These are phyloP conservation scores for Fraxinus angustifolia DNA, from an alignment of 305 asterid genomes.

Conservation along the genomic window DNA sequence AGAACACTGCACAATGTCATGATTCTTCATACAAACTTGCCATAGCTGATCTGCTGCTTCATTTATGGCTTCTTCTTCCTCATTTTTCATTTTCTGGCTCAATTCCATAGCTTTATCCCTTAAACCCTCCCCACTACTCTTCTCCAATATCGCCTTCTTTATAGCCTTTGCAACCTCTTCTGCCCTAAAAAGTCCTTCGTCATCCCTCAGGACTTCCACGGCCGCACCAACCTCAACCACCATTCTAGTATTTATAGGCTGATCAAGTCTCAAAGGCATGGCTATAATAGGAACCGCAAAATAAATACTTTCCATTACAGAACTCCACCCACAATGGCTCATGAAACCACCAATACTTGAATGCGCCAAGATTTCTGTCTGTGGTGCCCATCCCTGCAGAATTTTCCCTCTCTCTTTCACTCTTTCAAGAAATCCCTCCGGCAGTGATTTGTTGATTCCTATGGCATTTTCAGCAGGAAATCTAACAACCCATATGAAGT, in stretches of 20 bases:
- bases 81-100: constrained; percentile 5
- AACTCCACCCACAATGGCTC: constrained; percentile 41
- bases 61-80: constrained; percentile 5
- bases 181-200: neutral
- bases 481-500: neutral
- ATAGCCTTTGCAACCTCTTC: constrained; percentile 1
- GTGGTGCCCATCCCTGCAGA: constrained; percentile 20
- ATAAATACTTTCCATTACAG: constrained; percentile 24
- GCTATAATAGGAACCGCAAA: constrained; percentile 29
- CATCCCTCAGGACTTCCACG: neutral
- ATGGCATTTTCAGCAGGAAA: constrained; percentile 11
- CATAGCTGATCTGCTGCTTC: constrained; percentile 18
- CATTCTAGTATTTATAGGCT: neutral
- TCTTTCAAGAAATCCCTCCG: neutral
- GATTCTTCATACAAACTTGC: constrained; percentile 16
- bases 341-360: constrained; percentile 20
- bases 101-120: neutral
- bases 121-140: neutral
- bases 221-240: neutral
- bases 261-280: constrained; percentile 24
- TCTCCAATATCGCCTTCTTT: neutral
- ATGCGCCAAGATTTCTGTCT: constrained; percentile 25
- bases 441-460: neutral
- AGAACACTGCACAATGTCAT: neutral
- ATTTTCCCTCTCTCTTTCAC: neutral